phyloP scores from a whole-genome alignment of 352 stramenopile genomes.

The Globisporangium abappressorium region DNA sequence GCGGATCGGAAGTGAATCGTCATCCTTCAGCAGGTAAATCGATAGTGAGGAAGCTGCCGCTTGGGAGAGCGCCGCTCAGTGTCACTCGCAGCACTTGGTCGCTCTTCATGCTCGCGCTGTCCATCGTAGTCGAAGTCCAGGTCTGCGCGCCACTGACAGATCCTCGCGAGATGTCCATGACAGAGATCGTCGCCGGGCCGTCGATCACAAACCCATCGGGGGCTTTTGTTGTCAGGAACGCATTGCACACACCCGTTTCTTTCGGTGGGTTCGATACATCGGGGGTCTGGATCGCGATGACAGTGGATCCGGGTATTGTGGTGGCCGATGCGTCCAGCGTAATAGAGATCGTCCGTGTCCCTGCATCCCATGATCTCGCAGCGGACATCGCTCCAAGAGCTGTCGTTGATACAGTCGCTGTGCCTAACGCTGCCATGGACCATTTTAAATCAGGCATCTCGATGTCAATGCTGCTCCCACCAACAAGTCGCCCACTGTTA shows the following conservation, averaged over 20 bases:
- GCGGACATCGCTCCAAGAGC: slow-evolving; percentile 27
- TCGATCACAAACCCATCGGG: slow-evolving; percentile 43
- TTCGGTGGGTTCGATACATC: slow-evolving; percentile 51
- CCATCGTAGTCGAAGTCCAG: slow-evolving; percentile 34
- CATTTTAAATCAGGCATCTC: slow-evolving; percentile 42
- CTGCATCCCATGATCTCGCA: slow-evolving; percentile 29
- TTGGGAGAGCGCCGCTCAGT: slow-evolving; percentile 47
- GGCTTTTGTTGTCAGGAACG: slow-evolving; percentile 32
- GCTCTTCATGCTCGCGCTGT: slow-evolving; percentile 53
- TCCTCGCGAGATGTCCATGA: slow-evolving; percentile 39
- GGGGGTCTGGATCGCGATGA: slow-evolving; percentile 31
- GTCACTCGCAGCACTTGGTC: slow-evolving; percentile 42
- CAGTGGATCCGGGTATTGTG: slow-evolving; percentile 27
- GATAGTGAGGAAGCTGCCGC: slow-evolving; percentile 42
- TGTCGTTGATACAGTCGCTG: slow-evolving; percentile 34
- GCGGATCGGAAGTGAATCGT: slow-evolving; percentile 21
- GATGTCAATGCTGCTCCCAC: slow-evolving; percentile 42
- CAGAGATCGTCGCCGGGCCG: slow-evolving; percentile 40
- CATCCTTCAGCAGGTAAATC: slow-evolving; percentile 38
- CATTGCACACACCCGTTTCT: slow-evolving; percentile 42
- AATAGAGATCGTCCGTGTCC: slow-evolving; percentile 31
- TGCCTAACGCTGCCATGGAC: slow-evolving; percentile 24
- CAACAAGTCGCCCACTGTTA: slow-evolving; percentile 33
- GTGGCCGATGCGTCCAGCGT: slow-evolving; percentile 19
- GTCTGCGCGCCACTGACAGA: slow-evolving; percentile 29